Conservation (phyloP, 1,139 yeast genomes). For the Suhomyces yuchorum region DNA sequence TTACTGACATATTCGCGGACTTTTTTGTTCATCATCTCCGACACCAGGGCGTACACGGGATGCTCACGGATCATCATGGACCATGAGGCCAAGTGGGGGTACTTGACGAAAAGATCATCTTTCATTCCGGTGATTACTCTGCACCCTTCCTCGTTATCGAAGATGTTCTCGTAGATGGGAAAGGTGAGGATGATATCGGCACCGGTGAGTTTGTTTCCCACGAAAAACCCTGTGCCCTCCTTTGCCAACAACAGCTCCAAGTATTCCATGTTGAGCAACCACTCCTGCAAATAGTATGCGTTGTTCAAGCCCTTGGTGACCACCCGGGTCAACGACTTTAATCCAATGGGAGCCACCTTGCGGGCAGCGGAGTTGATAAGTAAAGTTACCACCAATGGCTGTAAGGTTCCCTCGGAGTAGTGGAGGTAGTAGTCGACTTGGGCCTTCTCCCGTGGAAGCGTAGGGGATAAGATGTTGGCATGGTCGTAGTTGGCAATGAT, state of each 20-base stretch:
- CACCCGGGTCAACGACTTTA: constrained; percentile 40
- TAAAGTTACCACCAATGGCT: constrained; percentile 46
- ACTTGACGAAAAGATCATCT: constrained; percentile 32
- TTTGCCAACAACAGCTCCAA: constrained; percentile 42
- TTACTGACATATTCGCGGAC: constrained; percentile 22
- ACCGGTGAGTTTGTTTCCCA: constrained; percentile 55
- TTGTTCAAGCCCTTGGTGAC: constrained; percentile 48
- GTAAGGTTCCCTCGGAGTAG: constrained; percentile 59
- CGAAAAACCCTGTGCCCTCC: constrained; percentile 52
- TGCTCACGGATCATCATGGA: constrained; percentile 36
- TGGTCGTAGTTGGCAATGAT: constrained; percentile 45
- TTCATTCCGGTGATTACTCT: constrained; percentile 39
- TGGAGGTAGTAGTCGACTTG: constrained; percentile 54
- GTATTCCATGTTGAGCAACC: constrained; percentile 42
- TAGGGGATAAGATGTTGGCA: constrained; percentile 34
- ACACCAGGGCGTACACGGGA: constrained; percentile 33
- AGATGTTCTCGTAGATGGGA: constrained; percentile 44
- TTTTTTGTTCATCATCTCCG: constrained; percentile 29
- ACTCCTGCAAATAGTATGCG: constrained; percentile 45
- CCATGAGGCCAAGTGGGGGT: constrained; percentile 42
- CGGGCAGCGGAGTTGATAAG: constrained; percentile 44
- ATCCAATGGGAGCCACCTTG: constrained; percentile 49
- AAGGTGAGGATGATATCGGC: constrained; percentile 60
- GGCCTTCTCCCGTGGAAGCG: constrained; percentile 33
- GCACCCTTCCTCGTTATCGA: constrained; percentile 44